Base-by-base conservation (phyloP, 176 grass and related monocot species). In the Ananas comosus region DNA sequence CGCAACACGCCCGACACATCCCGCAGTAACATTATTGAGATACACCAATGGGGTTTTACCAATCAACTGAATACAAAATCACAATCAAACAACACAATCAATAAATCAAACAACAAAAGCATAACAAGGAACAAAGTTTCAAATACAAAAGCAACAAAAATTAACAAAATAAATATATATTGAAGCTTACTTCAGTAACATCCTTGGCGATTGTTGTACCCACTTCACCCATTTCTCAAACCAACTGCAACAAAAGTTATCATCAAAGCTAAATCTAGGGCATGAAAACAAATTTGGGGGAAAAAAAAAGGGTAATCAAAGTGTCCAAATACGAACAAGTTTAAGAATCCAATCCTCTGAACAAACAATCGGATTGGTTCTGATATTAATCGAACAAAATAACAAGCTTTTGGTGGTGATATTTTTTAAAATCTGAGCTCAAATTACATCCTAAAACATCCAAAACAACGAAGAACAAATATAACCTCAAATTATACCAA, bases 21-120 rank as follows among this genome's bases (percentile, higher is more conserved):
- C 93, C 8, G 76, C 68, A 3, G 89, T 77, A 21, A 96, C 86
- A 57, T 87, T 87, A 81, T 83, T 92, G 22, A 96, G 86, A 78
- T 90, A 96, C 82, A 96, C 89, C 77, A 96, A 48, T 28, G 89
- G 93, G 19, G 93, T 96, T 51, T 90, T 96, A 59, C 93, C 93
- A 76, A 90, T 96, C 76, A 96, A 68, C 92, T 91, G 11, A 56
- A 51, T 47, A 73, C 68, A 63, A 79, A 59, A 22, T 63, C 50
- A 1, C 63, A 75, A 64, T 80, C 17, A 76, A 48, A 65, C 10
- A 12, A 21, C 23, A 58, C 11, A 24, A 27, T 29, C 4, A 51
- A 10, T 6, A 51, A 1, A 52, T 28, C 8, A 56, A 28, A 56
- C 17, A 71, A 16, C 22, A 48, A 7, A 22, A 1, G 11, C 10